Evolutionary conservation across 176 grass and related monocot species (phyloP).

Genomic region (Phyllostachys edulis): DNA sequence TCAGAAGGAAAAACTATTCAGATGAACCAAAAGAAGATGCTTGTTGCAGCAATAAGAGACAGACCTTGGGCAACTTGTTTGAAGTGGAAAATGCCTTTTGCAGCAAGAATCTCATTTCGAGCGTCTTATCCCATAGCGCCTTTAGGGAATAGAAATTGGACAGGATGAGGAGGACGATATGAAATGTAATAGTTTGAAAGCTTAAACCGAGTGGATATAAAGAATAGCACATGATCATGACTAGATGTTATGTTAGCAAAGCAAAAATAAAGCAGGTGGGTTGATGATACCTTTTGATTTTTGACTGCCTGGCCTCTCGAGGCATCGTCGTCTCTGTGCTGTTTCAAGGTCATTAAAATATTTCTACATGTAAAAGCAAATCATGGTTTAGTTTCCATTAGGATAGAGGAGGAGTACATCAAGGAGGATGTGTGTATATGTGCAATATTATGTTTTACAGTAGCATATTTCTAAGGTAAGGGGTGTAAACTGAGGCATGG

Average conservation of each 20-base stretch:
- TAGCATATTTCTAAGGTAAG: neutral
- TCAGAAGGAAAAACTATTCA: neutral
- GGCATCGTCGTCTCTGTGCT: constrained; percentile 22
- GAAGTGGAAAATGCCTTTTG: constrained; percentile 84
- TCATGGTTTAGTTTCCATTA: no score
- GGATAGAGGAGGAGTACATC: no score
- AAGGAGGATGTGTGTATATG: neutral
- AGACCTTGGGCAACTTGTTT: constrained; percentile 88
- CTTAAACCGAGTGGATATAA: neutral
- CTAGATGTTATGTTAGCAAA: neutral
- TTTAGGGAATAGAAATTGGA: constrained; percentile 34
- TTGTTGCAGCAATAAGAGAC: neutral
- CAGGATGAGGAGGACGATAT: neutral
- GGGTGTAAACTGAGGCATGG: no score
- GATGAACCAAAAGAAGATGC: neutral
- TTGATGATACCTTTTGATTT: neutral
- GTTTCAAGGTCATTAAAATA: constrained; percentile 22
- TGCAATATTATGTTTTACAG: neutral
- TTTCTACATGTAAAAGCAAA: neutral
- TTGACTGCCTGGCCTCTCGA: constrained; percentile 15
- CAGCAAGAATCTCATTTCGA: constrained; percentile 84
- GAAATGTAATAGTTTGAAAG: neutral
- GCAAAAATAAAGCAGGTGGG: neutral
- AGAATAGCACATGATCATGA: neutral
- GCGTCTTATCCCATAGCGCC: constrained; percentile 80